Evolutionary conservation across 2,329 filamentous ascomycete genomes (phyloP).

Genomic region (Xylaria sp.): DNA sequence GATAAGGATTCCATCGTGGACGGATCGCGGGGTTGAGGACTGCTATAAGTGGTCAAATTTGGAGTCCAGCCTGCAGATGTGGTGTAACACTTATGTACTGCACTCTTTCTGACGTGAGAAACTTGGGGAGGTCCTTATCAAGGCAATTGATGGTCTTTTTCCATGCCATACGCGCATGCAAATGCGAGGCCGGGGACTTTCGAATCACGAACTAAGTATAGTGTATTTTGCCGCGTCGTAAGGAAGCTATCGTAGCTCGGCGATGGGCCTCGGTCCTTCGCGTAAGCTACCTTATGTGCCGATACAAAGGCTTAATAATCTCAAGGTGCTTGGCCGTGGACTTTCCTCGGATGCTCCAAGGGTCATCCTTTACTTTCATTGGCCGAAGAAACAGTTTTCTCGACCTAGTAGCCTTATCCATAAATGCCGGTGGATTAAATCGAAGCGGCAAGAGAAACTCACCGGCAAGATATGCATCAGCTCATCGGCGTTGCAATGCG

Average conservation of each 20-base stretch:
- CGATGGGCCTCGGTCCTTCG: not conserved
- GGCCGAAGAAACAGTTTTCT: too few relatives aligned
- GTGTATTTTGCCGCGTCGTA: not conserved
- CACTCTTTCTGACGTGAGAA: not conserved
- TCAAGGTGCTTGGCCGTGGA: not conserved
- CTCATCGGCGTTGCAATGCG: conserved; percentile 27
- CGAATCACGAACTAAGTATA: not conserved
- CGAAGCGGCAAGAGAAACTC: conserved; percentile 15
- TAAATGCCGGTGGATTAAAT: conserved; percentile 23
- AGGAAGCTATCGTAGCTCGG: not conserved
- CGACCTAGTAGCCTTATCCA: conserved; percentile 3
- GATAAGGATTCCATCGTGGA: not conserved
- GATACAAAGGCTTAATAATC: conserved; percentile 5
- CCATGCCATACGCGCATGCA: not conserved
- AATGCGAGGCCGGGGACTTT: not conserved
- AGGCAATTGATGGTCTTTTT: not conserved
- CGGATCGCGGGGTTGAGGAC: not conserved
- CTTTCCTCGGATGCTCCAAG: too few relatives aligned
- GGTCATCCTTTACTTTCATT: too few relatives aligned
- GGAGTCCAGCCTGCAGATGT: not conserved
- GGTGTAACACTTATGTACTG: not conserved
- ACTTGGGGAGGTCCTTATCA: not conserved
- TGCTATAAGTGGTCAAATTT: not conserved
- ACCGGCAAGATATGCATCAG: conserved; percentile 24
- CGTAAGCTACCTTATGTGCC: not conserved